A percentile compares a stretch with the other conserved stretches of the same genome.
phyloP scores from a whole-genome alignment of 2,329 filamentous ascomycete genomes.

The Escovopsis sp. region DNA sequence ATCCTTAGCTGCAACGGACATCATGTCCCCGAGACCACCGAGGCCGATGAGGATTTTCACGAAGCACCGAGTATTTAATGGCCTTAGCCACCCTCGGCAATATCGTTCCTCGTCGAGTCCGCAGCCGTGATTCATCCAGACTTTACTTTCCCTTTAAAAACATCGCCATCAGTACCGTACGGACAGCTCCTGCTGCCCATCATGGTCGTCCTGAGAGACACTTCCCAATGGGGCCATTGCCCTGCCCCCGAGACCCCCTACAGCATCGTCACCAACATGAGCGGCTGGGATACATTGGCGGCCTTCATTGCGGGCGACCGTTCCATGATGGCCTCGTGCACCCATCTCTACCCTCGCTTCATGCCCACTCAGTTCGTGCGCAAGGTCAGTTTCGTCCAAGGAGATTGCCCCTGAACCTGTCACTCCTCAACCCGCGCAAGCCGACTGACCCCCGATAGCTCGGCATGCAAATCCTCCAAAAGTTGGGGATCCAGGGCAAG shows the following conservation, averaged over 20 bases:
- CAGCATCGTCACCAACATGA: slow-evolving; percentile 30
- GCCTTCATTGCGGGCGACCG: slow-evolving; percentile 27
- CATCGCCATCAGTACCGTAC: too few species aligned
- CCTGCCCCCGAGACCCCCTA: slow-evolving; percentile 32
- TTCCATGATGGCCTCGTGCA: slow-evolving; percentile 18
- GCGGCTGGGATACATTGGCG: slow-evolving; percentile 26
- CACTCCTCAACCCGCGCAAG: too few species aligned
- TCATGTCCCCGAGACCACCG: too few species aligned
- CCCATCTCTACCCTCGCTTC: slow-evolving; percentile 33
- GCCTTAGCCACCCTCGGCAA: too few species aligned
- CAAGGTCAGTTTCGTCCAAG: slow-evolving; percentile 13
- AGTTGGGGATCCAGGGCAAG: slow-evolving; percentile 14
- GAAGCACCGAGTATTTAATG: too few species aligned
- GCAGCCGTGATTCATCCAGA: too few species aligned
- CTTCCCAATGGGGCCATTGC: slow-evolving; percentile 28
- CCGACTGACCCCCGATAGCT: slow-evolving; percentile 15
- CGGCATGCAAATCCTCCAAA: slow-evolving; percentile 19
- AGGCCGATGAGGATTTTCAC: too few species aligned
- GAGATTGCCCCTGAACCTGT: background rate
- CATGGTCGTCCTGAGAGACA: slow-evolving; percentile 24
- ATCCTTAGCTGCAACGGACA: too few species aligned
- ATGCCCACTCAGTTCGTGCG: slow-evolving; percentile 22
- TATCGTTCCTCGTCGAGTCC: too few species aligned
- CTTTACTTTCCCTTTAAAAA: too few species aligned
- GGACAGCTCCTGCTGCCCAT: background rate